Evolutionary conservation across 345 rosid genomes (phyloP), one percentile per base, ranked within the genome.

Genomic region (Capsella bursapastoris): DNA sequence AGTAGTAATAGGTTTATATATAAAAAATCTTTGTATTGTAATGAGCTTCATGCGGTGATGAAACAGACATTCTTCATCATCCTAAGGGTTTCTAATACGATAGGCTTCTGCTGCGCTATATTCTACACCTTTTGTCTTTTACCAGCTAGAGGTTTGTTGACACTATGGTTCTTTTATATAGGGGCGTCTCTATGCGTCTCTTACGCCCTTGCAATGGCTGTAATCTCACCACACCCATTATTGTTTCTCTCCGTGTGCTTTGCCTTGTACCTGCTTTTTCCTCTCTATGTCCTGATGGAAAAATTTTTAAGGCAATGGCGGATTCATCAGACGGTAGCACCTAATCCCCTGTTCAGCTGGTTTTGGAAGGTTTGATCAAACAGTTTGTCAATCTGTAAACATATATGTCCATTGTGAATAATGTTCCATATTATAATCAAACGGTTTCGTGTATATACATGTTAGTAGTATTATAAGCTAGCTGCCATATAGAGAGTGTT

Each of bases 51-150:
- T 6, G 67, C 34, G 18, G n/a, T 18, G 48, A 75, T 59, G 79
- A 75, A 58, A 41, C 68, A 59, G 8, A 12, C 32, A 3, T 68
- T 68, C 57, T 75, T 41, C 64, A 68, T 68, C 41, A 7, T 68
- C 28, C 51, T 75, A 3, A 60, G 73, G 79, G 0, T 59, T 32
- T 60, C 52, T 6, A 75, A 75, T 57, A 75, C 79, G 1, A 0
- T 9, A 31, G 73, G 73, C 16, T 59, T 67, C 38, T 59, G 73
- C 62, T 75, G 68, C 2, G 79, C 49, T 60, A 1, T 75, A 18
- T 5, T 59, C 31, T 50, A 50, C 73, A 75, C 79, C n/a, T 67
- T 59, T 59, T 67, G 56, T 49, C 79, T 75, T 37, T 3, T 74
- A 49, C 68, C 78, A 49, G 15, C 60, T 18, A 9, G 34, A 38